Conservation (phyloP, 257 asterid species). For the Avicennia marina region DNA sequence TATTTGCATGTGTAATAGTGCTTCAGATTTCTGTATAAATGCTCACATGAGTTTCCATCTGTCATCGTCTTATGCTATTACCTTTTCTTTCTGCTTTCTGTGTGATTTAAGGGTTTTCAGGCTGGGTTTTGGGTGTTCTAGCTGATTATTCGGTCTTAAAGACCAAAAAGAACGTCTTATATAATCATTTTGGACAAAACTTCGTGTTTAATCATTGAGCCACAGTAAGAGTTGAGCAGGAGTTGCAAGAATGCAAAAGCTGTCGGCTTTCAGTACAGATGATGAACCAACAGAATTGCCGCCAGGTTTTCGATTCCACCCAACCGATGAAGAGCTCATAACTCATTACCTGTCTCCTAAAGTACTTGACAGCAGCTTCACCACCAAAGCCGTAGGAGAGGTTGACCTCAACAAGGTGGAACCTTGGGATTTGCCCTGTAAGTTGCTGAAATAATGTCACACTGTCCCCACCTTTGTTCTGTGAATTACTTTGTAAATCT, state of each 20-base stretch:
- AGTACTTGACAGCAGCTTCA: conserved; percentile 36
- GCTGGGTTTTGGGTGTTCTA: no score
- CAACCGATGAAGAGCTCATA: conserved; percentile 69
- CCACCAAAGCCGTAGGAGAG: conserved; percentile 47
- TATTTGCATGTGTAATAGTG: no score
- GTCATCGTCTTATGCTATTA: no score
- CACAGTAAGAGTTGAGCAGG: no score
- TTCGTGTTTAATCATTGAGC: no score
- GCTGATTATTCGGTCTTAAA: no score
- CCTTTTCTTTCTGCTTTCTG: no score
- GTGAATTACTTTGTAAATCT: background rate
- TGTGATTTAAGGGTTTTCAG: no score
- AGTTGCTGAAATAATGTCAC: conserved; percentile 31
- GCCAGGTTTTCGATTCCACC: conserved; percentile 74
- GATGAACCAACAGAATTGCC: conserved; percentile 48
- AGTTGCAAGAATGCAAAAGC: background rate
- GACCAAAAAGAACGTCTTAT: no score
- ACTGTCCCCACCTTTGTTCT: background rate
- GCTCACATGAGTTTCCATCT: no score
- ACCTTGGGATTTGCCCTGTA: conserved; percentile 90
- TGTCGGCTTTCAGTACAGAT: conserved; percentile 25
- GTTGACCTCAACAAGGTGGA: conserved; percentile 74
- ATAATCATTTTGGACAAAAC: no score
- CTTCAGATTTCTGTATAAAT: no score
- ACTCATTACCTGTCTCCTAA: conserved; percentile 55